Conservation (phyloP, 495 filamentous ascomycete genomes). For the Trichoderma parareesei region DNA sequence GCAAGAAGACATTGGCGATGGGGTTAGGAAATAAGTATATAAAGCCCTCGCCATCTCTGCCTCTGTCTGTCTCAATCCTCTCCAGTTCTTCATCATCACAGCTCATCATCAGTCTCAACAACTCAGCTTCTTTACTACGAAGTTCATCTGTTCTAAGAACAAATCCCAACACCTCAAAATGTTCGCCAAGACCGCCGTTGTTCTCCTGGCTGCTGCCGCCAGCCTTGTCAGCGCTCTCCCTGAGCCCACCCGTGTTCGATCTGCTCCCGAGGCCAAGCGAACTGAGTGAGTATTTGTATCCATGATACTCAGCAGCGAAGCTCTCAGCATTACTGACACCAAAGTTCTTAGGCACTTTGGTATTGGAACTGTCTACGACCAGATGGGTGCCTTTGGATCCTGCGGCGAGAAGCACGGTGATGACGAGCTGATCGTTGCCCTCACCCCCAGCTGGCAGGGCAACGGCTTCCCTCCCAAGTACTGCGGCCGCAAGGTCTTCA, state of each 20-base stretch:
- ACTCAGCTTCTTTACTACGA: neutral
- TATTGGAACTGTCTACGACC: constrained; percentile 22
- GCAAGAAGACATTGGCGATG: neutral
- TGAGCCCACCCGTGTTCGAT: neutral
- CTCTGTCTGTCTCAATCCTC: neutral
- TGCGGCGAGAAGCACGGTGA: constrained; percentile 23
- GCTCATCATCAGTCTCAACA: neutral
- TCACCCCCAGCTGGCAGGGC: constrained; percentile 18
- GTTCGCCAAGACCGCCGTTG: constrained; percentile 1
- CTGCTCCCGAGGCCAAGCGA: constrained; percentile 3
- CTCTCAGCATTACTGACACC: neutral
- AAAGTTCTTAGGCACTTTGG: constrained; percentile 16
- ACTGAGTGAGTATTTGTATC: neutral
- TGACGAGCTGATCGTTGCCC: constrained; percentile 18
- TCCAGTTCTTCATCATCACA: neutral
- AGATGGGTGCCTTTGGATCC: constrained; percentile 21
- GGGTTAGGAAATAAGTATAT: neutral
- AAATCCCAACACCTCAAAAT: neutral
- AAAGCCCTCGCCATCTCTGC: neutral
- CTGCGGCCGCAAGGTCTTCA: constrained; percentile 25
- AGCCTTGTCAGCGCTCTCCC: constrained; percentile 6
- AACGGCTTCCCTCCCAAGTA: constrained; percentile 15
- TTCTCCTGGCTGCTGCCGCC: constrained; percentile 4
- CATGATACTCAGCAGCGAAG: neutral
- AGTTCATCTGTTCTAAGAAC: neutral